Conservation (phyloP, 2,329 filamentous ascomycete genomes). For the Colletotrichum cordylinicola region DNA sequence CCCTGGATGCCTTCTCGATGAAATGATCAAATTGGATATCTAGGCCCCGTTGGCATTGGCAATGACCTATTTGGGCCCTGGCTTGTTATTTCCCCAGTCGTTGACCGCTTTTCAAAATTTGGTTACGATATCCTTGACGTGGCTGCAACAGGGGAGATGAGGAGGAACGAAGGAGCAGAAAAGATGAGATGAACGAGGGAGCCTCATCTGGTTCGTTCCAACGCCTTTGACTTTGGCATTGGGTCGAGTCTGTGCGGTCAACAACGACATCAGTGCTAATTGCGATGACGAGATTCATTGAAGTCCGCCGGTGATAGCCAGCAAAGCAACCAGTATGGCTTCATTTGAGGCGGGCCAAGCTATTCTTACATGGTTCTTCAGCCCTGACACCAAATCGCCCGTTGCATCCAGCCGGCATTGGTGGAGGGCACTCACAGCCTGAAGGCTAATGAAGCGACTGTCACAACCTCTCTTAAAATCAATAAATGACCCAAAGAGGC, state of each 20-base stretch:
- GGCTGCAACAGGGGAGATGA: conserved; percentile 13
- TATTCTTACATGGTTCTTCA: background rate
- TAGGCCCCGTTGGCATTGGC: background rate
- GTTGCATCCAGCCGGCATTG: background rate
- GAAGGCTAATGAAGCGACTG: background rate
- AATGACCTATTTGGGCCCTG: background rate
- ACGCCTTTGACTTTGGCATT: background rate
- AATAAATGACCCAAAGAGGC: conserved; percentile 5
- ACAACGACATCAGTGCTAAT: background rate
- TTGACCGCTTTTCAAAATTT: conserved; percentile 4
- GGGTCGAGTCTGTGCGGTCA: conserved; percentile 3
- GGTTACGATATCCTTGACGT: conserved; percentile 5
- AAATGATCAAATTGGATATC: background rate
- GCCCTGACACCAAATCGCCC: background rate
- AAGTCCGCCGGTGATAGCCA: background rate
- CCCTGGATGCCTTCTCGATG: background rate
- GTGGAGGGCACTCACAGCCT: background rate
- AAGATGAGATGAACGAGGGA: conserved; percentile 16
- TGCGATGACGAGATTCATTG: background rate
- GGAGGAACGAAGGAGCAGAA: background rate
- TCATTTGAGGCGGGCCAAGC: background rate
- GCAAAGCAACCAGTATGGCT: background rate
- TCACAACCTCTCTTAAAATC: background rate
- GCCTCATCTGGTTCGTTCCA: conserved; percentile 6
- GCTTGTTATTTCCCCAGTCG: background rate